Evolutionary conservation across 331 rosid genomes (phyloP), one percentile per base, ranked within the genome.

Genomic region (Stylosanthes scabra): DNA sequence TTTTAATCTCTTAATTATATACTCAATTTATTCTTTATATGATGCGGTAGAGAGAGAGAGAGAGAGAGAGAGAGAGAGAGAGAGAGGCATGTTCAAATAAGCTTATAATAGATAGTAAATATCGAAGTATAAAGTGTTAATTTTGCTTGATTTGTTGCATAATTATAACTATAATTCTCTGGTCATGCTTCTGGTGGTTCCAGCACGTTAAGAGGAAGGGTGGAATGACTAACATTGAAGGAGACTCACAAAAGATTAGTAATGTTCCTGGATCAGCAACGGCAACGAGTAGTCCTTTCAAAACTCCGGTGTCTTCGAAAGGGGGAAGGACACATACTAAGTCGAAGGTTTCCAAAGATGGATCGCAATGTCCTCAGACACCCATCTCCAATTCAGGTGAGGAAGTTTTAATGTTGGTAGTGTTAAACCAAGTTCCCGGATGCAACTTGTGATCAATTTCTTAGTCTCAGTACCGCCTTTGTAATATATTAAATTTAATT

Each of bases 301-400:
- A 83, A 66, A 90, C 98, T 54, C 98, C 97, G 8, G 75, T 83
- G 59, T 90, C 96, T 74, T 77, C 84, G 28, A 93, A 93, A 83
- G 93, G 89, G 15, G 95, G 88, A 59, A 90, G 88, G 81, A 50
- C 81, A 20, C 85, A 85, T 79, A 81, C 74, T 59, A 86, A 83
- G 74, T 66, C 97, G 64, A 88, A 87, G 88, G 86, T 67, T 83
- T 59, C 93, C 50, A 90, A 82, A 79, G 94, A 83, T 31, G 80
- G 75, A 49, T 82, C 77, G 80, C 86, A 92, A 59, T 91, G 86
- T 54, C 92, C 80, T 55, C 74, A 60, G 6, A 80, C 84, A 71
- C 95, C 98, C 49, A 86, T 75, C 64, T 86, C 97, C 49, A 87
- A 88, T 77, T 86, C 85, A 9, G 90, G 98, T 92, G 66, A 83